Evolutionary conservation across 768 basidiomycete genomes (phyloP).

Genomic region (Tylopilus vinaceipallidus): DNA sequence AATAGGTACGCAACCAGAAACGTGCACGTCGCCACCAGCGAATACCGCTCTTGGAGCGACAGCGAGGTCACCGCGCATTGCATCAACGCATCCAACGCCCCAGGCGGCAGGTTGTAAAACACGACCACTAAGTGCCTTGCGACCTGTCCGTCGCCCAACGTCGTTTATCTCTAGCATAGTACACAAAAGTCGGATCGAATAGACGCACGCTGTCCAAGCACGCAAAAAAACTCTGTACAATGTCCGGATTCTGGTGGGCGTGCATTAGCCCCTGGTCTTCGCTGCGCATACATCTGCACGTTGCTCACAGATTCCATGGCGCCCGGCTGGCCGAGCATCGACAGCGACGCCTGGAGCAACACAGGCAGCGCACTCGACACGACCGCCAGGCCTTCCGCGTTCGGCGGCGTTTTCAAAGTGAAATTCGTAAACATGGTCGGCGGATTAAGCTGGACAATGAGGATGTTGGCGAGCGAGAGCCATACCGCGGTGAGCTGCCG

Average conservation of each 20-base stretch:
- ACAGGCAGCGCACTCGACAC: conserved; percentile 55
- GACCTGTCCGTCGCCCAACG: conserved; percentile 24
- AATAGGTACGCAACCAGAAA: conserved; percentile 57
- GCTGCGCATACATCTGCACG: neutral
- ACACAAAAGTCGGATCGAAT: neutral
- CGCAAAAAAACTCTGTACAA: conserved; percentile 85
- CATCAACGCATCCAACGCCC: conserved; percentile 64
- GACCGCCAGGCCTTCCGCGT: conserved; percentile 52
- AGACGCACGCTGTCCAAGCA: conserved; percentile 71
- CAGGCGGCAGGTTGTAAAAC: conserved; percentile 63
- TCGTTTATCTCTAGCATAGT: no score
- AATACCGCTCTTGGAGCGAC: conserved; percentile 79
- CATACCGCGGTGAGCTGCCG: conserved; percentile 77
- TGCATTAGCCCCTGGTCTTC: conserved; percentile 7
- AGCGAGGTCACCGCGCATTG: conserved; percentile 67
- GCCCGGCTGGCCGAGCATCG: conserved; percentile 50
- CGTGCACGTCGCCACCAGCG: conserved; percentile 74
- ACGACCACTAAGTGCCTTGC: conserved; percentile 59
- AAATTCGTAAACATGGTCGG: conserved; percentile 42
- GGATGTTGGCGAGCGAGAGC: conserved; percentile 78
- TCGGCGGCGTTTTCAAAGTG: conserved; percentile 51
- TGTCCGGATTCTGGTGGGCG: conserved; percentile 81
- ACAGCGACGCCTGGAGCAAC: conserved; percentile 57
- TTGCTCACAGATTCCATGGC: conserved; percentile 67
- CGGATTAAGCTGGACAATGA: conserved; percentile 81